phyloP scores from a whole-genome alignment of 495 filamentous ascomycete species.

The Hypoxylon lenormandii region DNA sequence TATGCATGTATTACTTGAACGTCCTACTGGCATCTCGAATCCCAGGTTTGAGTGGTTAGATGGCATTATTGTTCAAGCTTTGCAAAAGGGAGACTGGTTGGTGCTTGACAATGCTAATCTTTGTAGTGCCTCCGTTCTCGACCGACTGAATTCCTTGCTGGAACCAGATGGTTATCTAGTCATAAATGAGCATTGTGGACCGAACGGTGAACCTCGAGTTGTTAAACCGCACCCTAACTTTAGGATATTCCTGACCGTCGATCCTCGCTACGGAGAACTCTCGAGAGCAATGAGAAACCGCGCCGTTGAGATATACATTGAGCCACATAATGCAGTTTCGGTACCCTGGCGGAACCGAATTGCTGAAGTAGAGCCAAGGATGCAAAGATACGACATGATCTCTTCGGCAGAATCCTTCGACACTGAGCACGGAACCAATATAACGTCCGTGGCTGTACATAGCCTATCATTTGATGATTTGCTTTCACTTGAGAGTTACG shows the following conservation, averaged over 20 bases:
- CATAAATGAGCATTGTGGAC: constrained; percentile 88
- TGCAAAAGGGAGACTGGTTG: constrained; percentile 89
- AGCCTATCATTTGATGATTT: constrained; percentile 55
- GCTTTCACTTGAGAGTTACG: constrained; percentile 48
- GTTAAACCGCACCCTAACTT: constrained; percentile 88
- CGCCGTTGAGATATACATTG: constrained; percentile 87
- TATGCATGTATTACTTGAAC: constrained; percentile 55
- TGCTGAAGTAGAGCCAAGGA: constrained; percentile 57
- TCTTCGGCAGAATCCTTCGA: constrained; percentile 30
- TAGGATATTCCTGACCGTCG: constrained; percentile 92
- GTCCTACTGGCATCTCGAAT: constrained; percentile 65
- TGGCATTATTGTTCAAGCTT: constrained; percentile 85
- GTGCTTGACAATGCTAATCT: constrained; percentile 97
- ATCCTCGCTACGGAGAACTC: constrained; percentile 90
- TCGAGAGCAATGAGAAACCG: constrained; percentile 97
- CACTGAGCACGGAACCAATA: constrained; percentile 18
- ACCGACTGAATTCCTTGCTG: constrained; percentile 91
- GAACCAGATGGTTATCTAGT: constrained; percentile 88
- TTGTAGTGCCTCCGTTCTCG: constrained; percentile 92
- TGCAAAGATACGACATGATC: constrained; percentile 55
- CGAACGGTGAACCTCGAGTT: constrained; percentile 82
- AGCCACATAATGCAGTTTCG: constrained; percentile 43
- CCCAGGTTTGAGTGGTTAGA: constrained; percentile 97
- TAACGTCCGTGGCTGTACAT: constrained; percentile 51
- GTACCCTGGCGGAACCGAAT: constrained; percentile 45